Evolutionary conservation across 1,139 yeast species (phyloP), one percentile per base, ranked within the genome.

Genomic region (Hanseniaspora uvarum): DNA sequence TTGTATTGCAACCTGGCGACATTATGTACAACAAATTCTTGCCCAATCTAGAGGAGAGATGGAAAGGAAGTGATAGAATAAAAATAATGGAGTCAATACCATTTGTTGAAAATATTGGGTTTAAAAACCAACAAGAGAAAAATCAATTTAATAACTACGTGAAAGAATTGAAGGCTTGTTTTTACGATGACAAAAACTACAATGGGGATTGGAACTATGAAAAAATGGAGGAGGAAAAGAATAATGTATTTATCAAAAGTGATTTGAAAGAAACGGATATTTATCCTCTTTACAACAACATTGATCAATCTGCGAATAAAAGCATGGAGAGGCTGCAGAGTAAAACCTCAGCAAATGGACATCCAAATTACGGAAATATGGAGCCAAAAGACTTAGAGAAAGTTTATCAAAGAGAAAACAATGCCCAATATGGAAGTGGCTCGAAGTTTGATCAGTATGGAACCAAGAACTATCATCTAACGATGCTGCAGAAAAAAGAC

Each of bases 1-100:
- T 50, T 33, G 33, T 30, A 55, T 6, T 59, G 52, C n/a, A 67
- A 61, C 38, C 59, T 59, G 49, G 63, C 59, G 30, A 58, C 52
- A 43, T 65, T 61, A 53, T 55, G 56, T 52, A 55, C 57, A 37
- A 63, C 61, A 49, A 58, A 59, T 3, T 56, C 3, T 18, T 66
- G 31, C 62, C 70, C 4, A 70, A 73, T 51, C 62, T 76, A 47
- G 65, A 69, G 47, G 78, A 77, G 0, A 66, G 73, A 14, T 84
- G 92, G 92, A 82, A 82, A 37, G 94, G 92, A 30, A 86, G 77
- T 57, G 78, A 77, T 56, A 67, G 88, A 58, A 70, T 84, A 57
- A 74, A 76, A 55, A 71, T 70, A 41, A 78, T 81, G 18, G 74
- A 81, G 58, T 72, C 79, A 57, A 76, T 78, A 8, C 66, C 67